Conservation (phyloP, 2,329 filamentous ascomycete genomes). For the Curvularia lunata region DNA sequence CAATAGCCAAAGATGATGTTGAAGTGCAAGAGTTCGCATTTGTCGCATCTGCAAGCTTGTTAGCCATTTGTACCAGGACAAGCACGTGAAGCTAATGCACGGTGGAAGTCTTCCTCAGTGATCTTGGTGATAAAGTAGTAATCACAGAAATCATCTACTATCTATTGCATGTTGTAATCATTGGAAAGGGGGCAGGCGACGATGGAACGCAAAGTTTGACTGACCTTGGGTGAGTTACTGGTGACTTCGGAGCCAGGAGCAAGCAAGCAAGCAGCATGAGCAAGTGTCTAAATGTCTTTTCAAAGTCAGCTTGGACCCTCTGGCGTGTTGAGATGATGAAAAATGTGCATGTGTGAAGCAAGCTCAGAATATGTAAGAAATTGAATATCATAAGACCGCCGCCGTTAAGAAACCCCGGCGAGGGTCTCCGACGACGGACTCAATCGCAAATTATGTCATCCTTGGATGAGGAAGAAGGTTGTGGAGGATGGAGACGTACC, state of each 20-base stretch:
- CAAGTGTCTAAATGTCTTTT: constrained; percentile 6
- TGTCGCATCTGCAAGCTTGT: constrained; percentile 27
- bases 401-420: constrained; percentile 88
- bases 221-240: constrained; percentile 18
- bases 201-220: constrained; percentile 7
- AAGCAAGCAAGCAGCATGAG: background rate
- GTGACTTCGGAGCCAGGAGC: background rate
- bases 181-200: constrained; percentile 54
- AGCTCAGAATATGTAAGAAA: constrained; percentile 99
- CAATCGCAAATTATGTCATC: constrained; percentile 99
- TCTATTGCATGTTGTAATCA: constrained; percentile 73
- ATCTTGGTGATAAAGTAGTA: constrained; percentile 69
- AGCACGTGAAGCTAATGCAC: constrained; percentile 20
- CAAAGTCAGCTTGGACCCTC: constrained; percentile 5
- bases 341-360: constrained; percentile 18
- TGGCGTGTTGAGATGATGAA: background rate
- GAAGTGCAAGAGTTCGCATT: background rate
- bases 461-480: constrained; percentile 50
- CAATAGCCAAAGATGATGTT: background rate
- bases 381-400: constrained; percentile 81
- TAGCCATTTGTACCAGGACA: constrained; percentile 21
- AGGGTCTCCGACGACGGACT: constrained; percentile 82
- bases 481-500: constrained; percentile 29
- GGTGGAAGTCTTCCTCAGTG: constrained; percentile 61
- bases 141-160: constrained; percentile 71